A percentile compares a stretch with the other conserved stretches of the same genome.
phyloP scores from a whole-genome alignment of 176 grass and related monocot species.

The Elymus sibiricus region DNA sequence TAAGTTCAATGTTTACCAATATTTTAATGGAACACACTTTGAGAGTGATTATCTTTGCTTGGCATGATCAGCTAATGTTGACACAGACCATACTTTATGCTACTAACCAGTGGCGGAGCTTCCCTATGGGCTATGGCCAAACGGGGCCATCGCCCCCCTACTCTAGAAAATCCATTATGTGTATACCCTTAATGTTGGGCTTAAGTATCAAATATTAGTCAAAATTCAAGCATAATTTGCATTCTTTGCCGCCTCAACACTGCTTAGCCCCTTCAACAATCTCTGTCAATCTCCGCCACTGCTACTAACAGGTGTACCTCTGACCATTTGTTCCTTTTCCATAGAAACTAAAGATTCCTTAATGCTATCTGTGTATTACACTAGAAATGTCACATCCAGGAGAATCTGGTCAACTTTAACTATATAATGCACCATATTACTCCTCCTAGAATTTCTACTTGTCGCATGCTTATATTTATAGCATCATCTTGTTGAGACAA shows the following conservation, averaged over 20 bases:
- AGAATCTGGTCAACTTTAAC: background rate
- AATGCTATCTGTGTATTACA: slow-evolving; percentile 1
- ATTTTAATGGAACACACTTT: background rate
- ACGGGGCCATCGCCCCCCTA: too few relatives aligned
- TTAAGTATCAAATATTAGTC: too few relatives aligned
- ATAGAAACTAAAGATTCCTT: slow-evolving; percentile 12
- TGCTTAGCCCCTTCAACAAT: too few relatives aligned
- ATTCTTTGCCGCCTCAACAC: too few relatives aligned
- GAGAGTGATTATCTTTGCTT: slow-evolving; percentile 4
- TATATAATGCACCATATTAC: background rate
- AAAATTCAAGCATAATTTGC: too few relatives aligned
- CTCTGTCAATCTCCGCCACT: background rate
- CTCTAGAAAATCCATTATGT: too few relatives aligned
- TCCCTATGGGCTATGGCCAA: too few relatives aligned
- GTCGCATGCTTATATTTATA: background rate
- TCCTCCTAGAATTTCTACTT: slow-evolving; percentile 1
- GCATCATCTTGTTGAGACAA: slow-evolving; percentile 14
- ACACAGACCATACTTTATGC: background rate
- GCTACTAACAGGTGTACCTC: background rate
- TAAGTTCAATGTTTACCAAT: background rate
- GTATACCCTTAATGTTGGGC: too few relatives aligned
- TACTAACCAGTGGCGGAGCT: background rate
- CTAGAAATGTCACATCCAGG: background rate
- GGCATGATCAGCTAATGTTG: background rate
- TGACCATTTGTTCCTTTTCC: background rate